Evolutionary conservation across 371 early-diverging fungal genomes (phyloP).

Genomic region (Paraphysoderma sedebokerense): DNA sequence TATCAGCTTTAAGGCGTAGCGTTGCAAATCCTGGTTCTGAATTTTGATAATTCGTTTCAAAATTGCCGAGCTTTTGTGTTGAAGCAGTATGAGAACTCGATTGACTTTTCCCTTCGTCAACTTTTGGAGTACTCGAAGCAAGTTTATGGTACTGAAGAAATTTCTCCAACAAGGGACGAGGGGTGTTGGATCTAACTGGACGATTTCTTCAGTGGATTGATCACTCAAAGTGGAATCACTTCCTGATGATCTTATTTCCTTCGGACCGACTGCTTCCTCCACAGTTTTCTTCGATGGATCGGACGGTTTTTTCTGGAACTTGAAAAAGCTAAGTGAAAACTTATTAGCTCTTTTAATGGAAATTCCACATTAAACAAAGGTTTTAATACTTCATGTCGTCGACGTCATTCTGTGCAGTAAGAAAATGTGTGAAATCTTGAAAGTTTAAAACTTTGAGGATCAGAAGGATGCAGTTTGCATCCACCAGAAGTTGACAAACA

Average conservation of each 20-base stretch:
- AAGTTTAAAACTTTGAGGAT: slow-evolving; percentile 63
- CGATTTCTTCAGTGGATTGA: slow-evolving; percentile 3
- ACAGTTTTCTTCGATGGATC: not conserved
- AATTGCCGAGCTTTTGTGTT: slow-evolving; percentile 65
- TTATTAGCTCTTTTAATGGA: not conserved
- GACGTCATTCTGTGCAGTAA: slow-evolving; percentile 36
- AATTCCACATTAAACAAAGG: not conserved
- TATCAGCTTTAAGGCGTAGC: slow-evolving; percentile 57
- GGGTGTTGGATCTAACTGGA: slow-evolving; percentile 3
- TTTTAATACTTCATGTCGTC: slow-evolving; percentile 28
- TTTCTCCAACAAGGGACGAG: slow-evolving; percentile 28
- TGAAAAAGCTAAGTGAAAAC: slow-evolving; percentile 22
- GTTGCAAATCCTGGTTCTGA: slow-evolving; percentile 39
- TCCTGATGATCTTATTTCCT: slow-evolving; percentile 5
- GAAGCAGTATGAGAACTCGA: slow-evolving; percentile 54
- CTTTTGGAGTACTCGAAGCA: slow-evolving; percentile 61
- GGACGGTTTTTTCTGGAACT: slow-evolving; percentile 3
- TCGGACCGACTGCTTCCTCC: not conserved
- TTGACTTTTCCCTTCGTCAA: slow-evolving; percentile 58
- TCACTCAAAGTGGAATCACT: slow-evolving; percentile 6
- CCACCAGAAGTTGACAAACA: slow-evolving; percentile 53
- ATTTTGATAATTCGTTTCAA: slow-evolving; percentile 56
- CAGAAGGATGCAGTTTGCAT: slow-evolving; percentile 61
- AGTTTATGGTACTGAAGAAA: slow-evolving; percentile 53
- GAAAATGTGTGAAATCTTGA: slow-evolving; percentile 38